Evolutionary conservation across 345 rosid genomes (phyloP), one percentile per base, ranked within the genome.

Genomic region (Lagerstroemia speciosa): DNA sequence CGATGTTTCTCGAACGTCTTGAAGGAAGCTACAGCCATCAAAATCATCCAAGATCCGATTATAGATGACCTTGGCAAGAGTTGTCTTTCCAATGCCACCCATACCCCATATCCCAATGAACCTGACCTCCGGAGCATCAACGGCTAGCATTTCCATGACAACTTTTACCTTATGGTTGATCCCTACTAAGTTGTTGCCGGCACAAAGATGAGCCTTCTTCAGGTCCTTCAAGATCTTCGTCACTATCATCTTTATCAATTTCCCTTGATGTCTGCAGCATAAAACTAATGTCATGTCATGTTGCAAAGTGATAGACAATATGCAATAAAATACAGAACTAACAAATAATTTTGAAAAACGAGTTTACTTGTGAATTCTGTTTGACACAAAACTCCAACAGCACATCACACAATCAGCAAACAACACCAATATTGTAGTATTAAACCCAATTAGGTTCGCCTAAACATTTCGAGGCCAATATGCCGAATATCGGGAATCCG

Each of bases 21-120:
- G 15, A 2, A 70, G 45, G 53, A 41, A 70, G 29, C 73, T 41
- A 7, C 67, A 62, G 0, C 67, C 32, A 7, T 70, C 73, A 0
- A 70, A 70, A 5, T 6, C 0, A n/a, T 53, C 12, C 30, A 26
- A 22, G 2, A 53, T 2, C 30, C 10, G 9, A 53, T 53, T 53
- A 11, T 53, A 53, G 60, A 53, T 53, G 60, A 53, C 29, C 60
- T 69, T 69, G 0, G 71, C 64, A 19, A 69, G 27, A 0, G 5
- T 31, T 0, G 71, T 69, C 53, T 69, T 69, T 5, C 71, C 71
- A 6, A 37, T 31, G 26, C 71, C 71, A 0, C 64, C 11, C 19
- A 69, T 58, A 15, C 71, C 71, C 19, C n/a, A 19, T 7, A 69
- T 69, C 20, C 70, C 70, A 1, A 57, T 6, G 5, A 57, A 24